Base-by-base conservation (phyloP, 345 rosid genomes). In the Litchi chinensis region DNA sequence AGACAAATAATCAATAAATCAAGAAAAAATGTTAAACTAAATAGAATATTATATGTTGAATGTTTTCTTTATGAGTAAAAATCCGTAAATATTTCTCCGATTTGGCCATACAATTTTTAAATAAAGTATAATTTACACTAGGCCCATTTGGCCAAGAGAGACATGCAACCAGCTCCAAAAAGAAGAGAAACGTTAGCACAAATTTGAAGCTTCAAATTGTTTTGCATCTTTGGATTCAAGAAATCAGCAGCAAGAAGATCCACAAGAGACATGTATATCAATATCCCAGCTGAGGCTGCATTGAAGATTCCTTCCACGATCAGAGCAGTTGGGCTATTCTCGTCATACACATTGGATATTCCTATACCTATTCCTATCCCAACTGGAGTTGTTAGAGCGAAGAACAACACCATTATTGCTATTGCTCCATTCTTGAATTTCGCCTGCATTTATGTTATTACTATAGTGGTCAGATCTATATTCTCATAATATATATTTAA, bases 231-330 rank as follows among this genome's bases (percentile, higher is more conserved):
- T 0, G 79, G 71, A 75, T 82, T 88, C 95, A 86, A 86, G 77
- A 91, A 93, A 77, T 90, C 93, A 0, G 90, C 86, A 0, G 93
- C 89, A 3, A 91, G 81, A 69, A 93, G 95, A 69, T 93, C 97
- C 0, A 93, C 95, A 24, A 93, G 62, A 1, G 95, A 86, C 95
- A 86, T 91, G 82, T 90, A 93, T n/a, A 91, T 87, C 21, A 93
- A 81, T 54, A 93, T 84, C 28, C 96, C 94, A 6, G 96, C 87
- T 0, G 94, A 89, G 5, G 96, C 87, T 1, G 92, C 83, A 43
- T 92, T 87, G 28, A 93, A 83, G 7, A 90, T 46, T 2, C 98
- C 96, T 40, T 87, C 84, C 1, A 89, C 87, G 16, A 92, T 79
- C 2, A 91, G 83, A 1, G 93, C 86, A 0, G 76, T 85, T 8